phyloP scores from a whole-genome alignment of 768 basidiomycete species.

The Calocybe cyanea region DNA sequence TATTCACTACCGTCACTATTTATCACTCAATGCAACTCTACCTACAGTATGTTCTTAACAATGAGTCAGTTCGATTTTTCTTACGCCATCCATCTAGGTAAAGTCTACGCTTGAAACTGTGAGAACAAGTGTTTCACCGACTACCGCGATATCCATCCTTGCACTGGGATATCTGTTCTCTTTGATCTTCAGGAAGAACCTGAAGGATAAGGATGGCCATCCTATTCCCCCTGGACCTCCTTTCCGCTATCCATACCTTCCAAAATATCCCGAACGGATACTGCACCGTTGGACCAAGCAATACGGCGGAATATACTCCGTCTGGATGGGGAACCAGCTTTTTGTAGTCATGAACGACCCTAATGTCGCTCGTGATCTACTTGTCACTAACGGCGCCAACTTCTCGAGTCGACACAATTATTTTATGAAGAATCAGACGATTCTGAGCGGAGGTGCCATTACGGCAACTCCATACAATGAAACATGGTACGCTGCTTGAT shows the following conservation, averaged over 20 bases:
- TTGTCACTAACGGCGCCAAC: conserved; percentile 30
- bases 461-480: conserved; percentile 30
- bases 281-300: conserved; percentile 29
- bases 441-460: conserved; percentile 29
- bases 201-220: conserved; percentile 18
- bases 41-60: too few relatives aligned
- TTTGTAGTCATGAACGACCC: conserved; percentile 35
- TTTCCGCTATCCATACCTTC: conserved; percentile 27
- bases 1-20: too few relatives aligned
- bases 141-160: too few relatives aligned
- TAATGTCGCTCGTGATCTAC: conserved; percentile 27
- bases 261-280: conserved; percentile 29
- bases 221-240: conserved; percentile 25
- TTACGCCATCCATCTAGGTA: too few relatives aligned
- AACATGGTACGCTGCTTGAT: conserved; percentile 22
- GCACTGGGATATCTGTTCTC: too few relatives aligned
- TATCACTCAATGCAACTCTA: too few relatives aligned
- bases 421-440: conserved; percentile 33
- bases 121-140: too few relatives aligned
- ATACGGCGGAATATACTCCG: conserved; percentile 30
- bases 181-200: too few relatives aligned
- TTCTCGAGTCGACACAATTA: conserved; percentile 31
- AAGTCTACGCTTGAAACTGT: too few relatives aligned
- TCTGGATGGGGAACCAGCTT: conserved; percentile 36
- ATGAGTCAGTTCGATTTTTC: too few relatives aligned